Base-by-base conservation (phyloP, 1,284 basidiomycete species). In the Malassezia slooffiae region DNA sequence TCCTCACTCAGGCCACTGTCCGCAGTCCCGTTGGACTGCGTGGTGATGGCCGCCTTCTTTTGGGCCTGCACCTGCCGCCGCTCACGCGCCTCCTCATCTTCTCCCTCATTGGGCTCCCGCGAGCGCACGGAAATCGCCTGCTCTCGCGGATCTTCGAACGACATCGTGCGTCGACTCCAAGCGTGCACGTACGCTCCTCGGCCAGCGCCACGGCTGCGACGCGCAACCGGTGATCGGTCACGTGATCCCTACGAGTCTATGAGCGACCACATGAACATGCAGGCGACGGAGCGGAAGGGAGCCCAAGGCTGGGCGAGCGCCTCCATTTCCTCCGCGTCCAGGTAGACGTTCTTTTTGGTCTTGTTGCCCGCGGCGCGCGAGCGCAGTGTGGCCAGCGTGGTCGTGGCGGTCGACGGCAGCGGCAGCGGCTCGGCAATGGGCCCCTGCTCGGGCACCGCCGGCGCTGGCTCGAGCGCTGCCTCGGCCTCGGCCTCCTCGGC, bases 1-100 rank as follows among this genome's bases (percentile, higher is more conserved):
- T 97, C 91, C 68, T 97, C 93, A 43, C 58, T 67, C 17, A 91
- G 74, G 58, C 91, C 88, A 59, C 87, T 81, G 38, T 80, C n/a
- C n/a, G n/a, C n/a, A n/a, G n/a, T n/a, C 81, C 54, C 78, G 26
- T 70, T 78, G 73, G 62, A 15, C 48, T 60, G n/a, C n/a, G n/a
- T n/a, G n/a, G n/a, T n/a, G n/a, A n/a, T 60, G 34, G 33, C 46
- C 20, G 51, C 54, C 42, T 62, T 50, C 41, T 57, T 42, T 11
- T 58, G 50, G 21, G 44, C 45, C 38, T 58, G 55, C 29, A 58
- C 23, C 50, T 56, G 40, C 26, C 58, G 47, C n/a, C 55, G 37
- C 43, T 55, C 54, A 45, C 47, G 54, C 43, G 34, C 50, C 39
- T 34, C 41, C 24, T 45, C 37, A 20, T 50, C 51, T 52, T 70